Evolutionary conservation across 371 early-diverging fungal genomes (phyloP).

Genomic region (Zopfochytrium polystomum): DNA sequence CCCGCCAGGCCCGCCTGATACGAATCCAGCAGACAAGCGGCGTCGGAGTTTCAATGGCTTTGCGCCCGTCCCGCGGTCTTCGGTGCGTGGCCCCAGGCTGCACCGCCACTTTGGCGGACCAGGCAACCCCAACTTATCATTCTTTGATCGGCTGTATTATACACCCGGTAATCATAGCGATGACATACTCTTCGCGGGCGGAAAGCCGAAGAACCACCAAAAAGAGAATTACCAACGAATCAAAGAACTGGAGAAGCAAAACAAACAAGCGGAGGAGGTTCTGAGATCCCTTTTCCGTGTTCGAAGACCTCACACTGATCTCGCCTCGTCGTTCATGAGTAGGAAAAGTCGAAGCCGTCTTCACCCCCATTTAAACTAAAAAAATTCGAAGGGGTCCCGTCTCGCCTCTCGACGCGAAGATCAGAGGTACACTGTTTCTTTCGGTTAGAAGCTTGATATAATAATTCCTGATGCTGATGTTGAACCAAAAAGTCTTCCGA

Average conservation of each 20-base stretch:
- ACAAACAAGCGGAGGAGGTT: constrained; percentile 29
- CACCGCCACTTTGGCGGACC: constrained; percentile 1
- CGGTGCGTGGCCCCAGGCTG: constrained; percentile 22
- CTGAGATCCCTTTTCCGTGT: not conserved
- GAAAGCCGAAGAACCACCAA: constrained; percentile 48
- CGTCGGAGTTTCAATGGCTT: constrained; percentile 43
- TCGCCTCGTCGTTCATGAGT: not conserved
- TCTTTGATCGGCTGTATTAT: no score
- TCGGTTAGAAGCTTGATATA: constrained; percentile 1
- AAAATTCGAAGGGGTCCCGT: constrained; percentile 37
- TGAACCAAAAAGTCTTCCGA: not conserved
- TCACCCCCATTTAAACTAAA: constrained; percentile 42
- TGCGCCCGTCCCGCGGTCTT: constrained; percentile 43
- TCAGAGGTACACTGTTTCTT: constrained; percentile 8
- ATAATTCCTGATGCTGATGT: no score
- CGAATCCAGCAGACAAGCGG: constrained; percentile 47
- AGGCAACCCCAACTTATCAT: not conserved
- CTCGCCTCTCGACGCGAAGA: constrained; percentile 34
- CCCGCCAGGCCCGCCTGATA: constrained; percentile 38
- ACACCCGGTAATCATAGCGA: constrained; percentile 36
- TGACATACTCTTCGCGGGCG: constrained; percentile 44
- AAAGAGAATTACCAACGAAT: constrained; percentile 40
- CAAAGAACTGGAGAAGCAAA: constrained; percentile 28
- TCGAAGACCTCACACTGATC: not conserved
- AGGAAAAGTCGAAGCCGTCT: constrained; percentile 31